Evolutionary conservation across 169 alveolate genomes (phyloP), one percentile per base, ranked within the genome.

Genomic region (Plasmodium fragile): DNA sequence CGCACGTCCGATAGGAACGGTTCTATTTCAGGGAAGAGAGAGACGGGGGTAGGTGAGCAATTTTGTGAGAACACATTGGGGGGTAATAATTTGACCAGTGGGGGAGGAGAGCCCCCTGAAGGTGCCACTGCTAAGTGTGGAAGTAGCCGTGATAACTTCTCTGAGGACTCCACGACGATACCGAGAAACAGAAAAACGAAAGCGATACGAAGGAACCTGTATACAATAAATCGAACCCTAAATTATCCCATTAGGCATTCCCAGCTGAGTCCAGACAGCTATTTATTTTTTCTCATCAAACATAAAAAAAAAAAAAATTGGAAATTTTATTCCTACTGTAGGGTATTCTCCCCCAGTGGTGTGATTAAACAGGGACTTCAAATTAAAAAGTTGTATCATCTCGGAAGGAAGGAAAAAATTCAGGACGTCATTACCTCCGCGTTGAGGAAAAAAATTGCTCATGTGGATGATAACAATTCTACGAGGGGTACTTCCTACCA

Each of bases 321-420:
- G 65, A 36, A n/a, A 6, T 84, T 45, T 49, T 84, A 73, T 43
- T 4, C 71, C 3, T 84, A 72, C 41, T 73, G 85, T 34, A 84
- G 77, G 11, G 34, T 84, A 18, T 65, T 84, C 22, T 30, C 93
- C 10, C 52, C 18, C n/a, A 22, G 59, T 28, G 93, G 84, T 16
- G 43, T 73, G 2, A 8, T 84, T 28, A 84, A 73, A 18, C 93
- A 84, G 43, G 93, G 93, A n/a, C 13, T 84, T 4, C 93, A 84
- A 84, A 73, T 84, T 73, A 72, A 52, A 32, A 72, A 84, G 39
- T 10, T 84, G 28, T 84, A 73, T 43, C 79, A 72, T 75, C 43
- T 59, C 6, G 41, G 75, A 1, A 65, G 75, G 30, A 49, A 11
- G 78, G 36, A 45, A 73, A 53, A 32, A 30, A 18, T 83, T 30